A percentile compares a stretch with the other conserved stretches of the same genome.
Conservation (phyloP, 164 flowering plant species). For the Tetracentron sinense region DNA sequence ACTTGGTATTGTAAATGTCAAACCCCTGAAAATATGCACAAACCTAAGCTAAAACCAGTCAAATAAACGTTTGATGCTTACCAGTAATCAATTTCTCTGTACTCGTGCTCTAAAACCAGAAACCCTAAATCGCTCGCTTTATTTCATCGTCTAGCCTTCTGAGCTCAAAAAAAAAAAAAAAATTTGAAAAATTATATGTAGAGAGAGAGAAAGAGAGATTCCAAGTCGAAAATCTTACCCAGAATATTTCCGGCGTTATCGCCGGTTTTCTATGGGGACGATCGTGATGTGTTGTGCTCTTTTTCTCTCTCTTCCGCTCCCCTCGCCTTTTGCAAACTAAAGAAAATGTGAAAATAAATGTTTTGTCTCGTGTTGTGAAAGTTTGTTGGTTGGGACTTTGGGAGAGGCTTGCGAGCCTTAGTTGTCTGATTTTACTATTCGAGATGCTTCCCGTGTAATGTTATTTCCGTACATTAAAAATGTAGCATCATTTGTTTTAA, state of each 20-base stretch:
- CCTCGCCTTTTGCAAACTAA: not conserved
- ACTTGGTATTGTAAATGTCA: not conserved
- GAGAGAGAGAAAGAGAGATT: not conserved
- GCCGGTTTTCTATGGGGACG: not conserved
- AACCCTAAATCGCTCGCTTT: constrained; percentile 6
- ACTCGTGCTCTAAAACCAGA: not conserved
- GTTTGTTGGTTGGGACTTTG: not conserved
- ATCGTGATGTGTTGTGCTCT: not conserved
- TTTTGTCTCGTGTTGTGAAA: constrained; percentile 8
- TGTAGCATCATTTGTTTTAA: no score
- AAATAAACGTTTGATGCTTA: not conserved
- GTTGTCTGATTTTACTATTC: no score
- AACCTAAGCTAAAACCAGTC: constrained; percentile 1
- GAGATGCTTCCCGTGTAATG: no score
- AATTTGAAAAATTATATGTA: no score
- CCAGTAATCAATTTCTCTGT: not conserved
- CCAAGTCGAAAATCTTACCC: not conserved
- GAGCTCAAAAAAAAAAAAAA: not conserved
- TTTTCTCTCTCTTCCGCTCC: not conserved
- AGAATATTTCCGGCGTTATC: not conserved
- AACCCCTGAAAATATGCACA: not conserved
- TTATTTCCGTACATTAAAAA: no score
- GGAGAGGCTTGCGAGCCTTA: no score
- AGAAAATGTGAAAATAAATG: not conserved
- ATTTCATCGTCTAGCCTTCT: constrained; percentile 5